Evolutionary conservation across 371 early-diverging fungal species (phyloP), one percentile per base, ranked within the genome.

Genomic region (Nematocida sp.): DNA sequence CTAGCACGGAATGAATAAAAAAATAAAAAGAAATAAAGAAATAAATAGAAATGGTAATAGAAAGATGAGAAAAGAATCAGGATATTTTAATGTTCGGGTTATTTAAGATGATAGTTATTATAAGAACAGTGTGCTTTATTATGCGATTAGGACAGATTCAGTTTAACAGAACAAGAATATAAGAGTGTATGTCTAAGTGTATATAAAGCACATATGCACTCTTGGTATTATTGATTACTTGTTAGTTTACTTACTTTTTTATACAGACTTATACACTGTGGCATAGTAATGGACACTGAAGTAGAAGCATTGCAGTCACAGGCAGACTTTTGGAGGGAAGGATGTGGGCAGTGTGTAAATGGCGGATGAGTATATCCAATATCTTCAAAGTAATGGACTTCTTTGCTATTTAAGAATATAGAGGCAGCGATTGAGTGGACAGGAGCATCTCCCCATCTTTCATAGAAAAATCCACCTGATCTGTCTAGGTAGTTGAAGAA

Each of bases 391-490:
- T 91, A 94, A 73, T 95, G 94, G 2, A 94, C 86, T 84, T 94
- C 87, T 9, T 88, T 83, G 73, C 90, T 87, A 25, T 88, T 85
- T 60, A 91, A 86, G 76, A 92, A 87, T 64, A 93, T 45, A 7
- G 90, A 89, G 18, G 90, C 91, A 18, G 90, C 90, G 83, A 94
- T 84, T 0, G 93, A 92, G 85, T 94, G 96, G 0, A 94, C 92
- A 6, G 96, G 95, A 0, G 95, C 96, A 89, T 95, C 95, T 4
- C 95, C 94, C 94, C 94, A 94, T 86, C 89, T 78, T 85, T 94
- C 94, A 84, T 94, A 95, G 84, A 92, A 94, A 89, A 94, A 95
- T 45, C 94, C 94, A 11, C 94, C 94, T 15, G 89, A 85, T 56
- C 85, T 86, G 82, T 95, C 95, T 39, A 95, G 85, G 76, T 89